phyloP scores from a whole-genome alignment of 2,329 filamentous ascomycete genomes.

The Huntiella savannae region DNA sequence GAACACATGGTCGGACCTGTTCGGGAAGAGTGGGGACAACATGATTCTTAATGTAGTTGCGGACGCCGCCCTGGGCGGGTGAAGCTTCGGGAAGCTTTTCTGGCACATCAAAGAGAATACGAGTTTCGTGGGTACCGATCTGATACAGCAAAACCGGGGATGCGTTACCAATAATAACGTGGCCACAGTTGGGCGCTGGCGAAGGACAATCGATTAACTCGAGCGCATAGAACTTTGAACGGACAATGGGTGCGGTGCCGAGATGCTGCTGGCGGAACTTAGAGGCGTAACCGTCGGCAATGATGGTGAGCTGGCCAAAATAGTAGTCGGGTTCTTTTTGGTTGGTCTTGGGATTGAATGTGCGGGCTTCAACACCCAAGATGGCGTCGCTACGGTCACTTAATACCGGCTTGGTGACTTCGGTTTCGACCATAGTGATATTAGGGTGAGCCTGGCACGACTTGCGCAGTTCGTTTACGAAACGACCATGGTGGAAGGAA shows the following conservation, averaged over 20 bases:
- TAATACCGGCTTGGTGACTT: constrained; percentile 56
- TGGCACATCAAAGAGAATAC: constrained; percentile 76
- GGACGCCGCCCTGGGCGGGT: constrained; percentile 59
- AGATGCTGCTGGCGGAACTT: constrained; percentile 75
- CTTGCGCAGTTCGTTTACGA: constrained; percentile 63
- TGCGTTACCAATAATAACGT: constrained; percentile 66
- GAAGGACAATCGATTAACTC: constrained; percentile 78
- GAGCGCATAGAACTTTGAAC: constrained; percentile 81
- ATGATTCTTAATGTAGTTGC: constrained; percentile 60
- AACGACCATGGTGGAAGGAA: constrained; percentile 84
- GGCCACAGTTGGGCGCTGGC: constrained; percentile 56
- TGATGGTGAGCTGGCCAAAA: constrained; percentile 74
- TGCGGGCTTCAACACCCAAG: constrained; percentile 63
- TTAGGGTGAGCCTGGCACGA: constrained; percentile 60
- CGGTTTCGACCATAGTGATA: constrained; percentile 80
- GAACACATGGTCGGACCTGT: constrained; percentile 53
- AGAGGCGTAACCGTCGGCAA: constrained; percentile 82
- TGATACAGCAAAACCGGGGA: constrained; percentile 81
- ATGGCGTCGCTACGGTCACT: constrained; percentile 51
- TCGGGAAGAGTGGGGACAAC: constrained; percentile 63
- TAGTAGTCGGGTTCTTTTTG: constrained; percentile 51
- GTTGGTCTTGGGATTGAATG: constrained; percentile 36
- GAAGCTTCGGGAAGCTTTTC: constrained; percentile 55
- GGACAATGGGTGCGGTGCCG: constrained; percentile 44
- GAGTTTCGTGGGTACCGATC: constrained; percentile 86